These are phyloP conservation scores for Dichotomopilus funicola DNA, from an alignment of 2,329 filamentous ascomycete genomes.

Conservation along the genomic window DNA sequence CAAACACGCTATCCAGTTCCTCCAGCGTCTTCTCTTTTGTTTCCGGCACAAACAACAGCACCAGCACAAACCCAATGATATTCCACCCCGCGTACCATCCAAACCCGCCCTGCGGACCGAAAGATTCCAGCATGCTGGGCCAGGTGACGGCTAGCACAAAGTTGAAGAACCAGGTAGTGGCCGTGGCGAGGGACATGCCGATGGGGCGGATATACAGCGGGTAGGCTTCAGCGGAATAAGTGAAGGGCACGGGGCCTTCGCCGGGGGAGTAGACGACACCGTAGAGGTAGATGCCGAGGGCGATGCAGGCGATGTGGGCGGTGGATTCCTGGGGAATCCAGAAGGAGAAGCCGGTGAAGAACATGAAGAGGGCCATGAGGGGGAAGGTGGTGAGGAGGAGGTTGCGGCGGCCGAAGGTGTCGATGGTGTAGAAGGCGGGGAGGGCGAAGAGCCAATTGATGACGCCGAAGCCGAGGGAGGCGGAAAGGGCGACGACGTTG, in stretches of 20 bases:
- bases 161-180: constrained; percentile 45
- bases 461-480: constrained; percentile 57
- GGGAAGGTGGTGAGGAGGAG: constrained; percentile 59
- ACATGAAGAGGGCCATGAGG: constrained; percentile 49
- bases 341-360: constrained; percentile 43
- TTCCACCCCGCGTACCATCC: constrained; percentile 46
- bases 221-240: constrained; percentile 61
- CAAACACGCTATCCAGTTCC: constrained; percentile 34
- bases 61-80: constrained; percentile 38
- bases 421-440: constrained; percentile 59
- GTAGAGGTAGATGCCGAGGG: constrained; percentile 44
- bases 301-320: constrained; percentile 40
- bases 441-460: constrained; percentile 61
- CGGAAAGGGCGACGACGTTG: constrained; percentile 46
- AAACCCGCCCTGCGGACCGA: constrained; percentile 42
- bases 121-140: constrained; percentile 39
- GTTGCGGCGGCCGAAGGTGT: constrained; percentile 60
- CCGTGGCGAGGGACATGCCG: constrained; percentile 54
- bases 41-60: constrained; percentile 35
- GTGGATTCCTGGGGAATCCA: constrained; percentile 34
- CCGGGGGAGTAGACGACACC: constrained; percentile 50
- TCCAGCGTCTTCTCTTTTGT: constrained; percentile 36
- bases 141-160: constrained; percentile 40
- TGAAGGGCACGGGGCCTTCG: constrained; percentile 58
- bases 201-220: constrained; percentile 56